Evolutionary conservation across 2,329 filamentous ascomycete genomes (phyloP).

Genomic region (Penicillium sp.): DNA sequence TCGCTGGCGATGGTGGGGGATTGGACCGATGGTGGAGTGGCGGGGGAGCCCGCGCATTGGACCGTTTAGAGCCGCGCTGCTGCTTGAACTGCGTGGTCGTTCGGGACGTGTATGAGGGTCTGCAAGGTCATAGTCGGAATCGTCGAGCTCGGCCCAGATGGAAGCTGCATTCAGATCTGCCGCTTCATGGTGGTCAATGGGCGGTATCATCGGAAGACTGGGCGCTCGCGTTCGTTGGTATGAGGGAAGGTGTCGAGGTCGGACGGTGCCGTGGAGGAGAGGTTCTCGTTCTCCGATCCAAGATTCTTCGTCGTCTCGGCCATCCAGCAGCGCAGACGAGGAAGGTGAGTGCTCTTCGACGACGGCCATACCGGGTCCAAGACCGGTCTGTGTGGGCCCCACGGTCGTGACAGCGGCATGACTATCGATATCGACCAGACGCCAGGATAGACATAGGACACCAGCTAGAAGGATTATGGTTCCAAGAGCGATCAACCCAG

Average conservation of each 20-base stretch:
- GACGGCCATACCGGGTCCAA: constrained; percentile 82
- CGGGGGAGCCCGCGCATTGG: constrained; percentile 23
- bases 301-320: constrained; percentile 45
- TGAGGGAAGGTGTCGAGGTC: constrained; percentile 28
- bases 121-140: constrained; percentile 57
- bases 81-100: constrained; percentile 30
- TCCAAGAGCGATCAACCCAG: constrained; percentile 74
- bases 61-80: constrained; percentile 21
- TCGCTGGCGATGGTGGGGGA: constrained; percentile 24
- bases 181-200: constrained; percentile 51
- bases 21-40: constrained; percentile 27
- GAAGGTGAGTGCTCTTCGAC: constrained; percentile 60
- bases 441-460: constrained; percentile 91
- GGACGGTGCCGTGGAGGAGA: constrained; percentile 34
- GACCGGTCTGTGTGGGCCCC: constrained; percentile 66
- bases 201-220: constrained; percentile 35
- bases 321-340: constrained; percentile 28
- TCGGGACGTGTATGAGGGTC: constrained; percentile 17
- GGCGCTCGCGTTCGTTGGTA: constrained; percentile 42
- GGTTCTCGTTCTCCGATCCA: constrained; percentile 44
- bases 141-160: constrained; percentile 87
- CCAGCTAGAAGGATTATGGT: constrained; percentile 84
- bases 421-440: constrained; percentile 69
- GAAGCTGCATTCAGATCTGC: constrained; percentile 71
- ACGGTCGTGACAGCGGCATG: constrained; percentile 40